phyloP scores from a whole-genome alignment of 2,329 filamentous ascomycete genomes.

The Calonectria crousiana region DNA sequence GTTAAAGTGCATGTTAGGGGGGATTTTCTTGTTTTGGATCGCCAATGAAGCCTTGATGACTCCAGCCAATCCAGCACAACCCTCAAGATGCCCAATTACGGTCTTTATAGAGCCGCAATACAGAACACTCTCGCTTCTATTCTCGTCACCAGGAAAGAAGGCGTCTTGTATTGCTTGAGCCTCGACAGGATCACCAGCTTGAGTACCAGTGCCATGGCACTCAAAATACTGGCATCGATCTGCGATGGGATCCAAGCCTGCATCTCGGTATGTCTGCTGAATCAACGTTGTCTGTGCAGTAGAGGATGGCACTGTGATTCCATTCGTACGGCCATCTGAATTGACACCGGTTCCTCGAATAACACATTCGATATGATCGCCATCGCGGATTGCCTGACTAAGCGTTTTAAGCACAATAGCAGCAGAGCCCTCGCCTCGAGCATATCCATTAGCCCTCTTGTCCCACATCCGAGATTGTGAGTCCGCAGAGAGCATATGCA shows the following conservation, averaged over 20 bases:
- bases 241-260: slow-evolving; percentile 50
- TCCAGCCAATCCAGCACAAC: slow-evolving; percentile 39
- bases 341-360: slow-evolving; percentile 39
- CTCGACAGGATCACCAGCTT: slow-evolving; percentile 63
- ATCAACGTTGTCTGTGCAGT: slow-evolving; percentile 55
- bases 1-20: slow-evolving; percentile 48
- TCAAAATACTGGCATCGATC: slow-evolving; percentile 57
- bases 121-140: background rate
- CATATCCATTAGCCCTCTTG: background rate
- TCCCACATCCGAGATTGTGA: background rate
- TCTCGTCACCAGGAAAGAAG: slow-evolving; percentile 42
- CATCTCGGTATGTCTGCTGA: slow-evolving; percentile 49
- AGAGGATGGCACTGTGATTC: slow-evolving; percentile 53
- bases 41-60: slow-evolving; percentile 34
- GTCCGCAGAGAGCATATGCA: background rate
- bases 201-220: slow-evolving; percentile 49
- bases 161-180: slow-evolving; percentile 58
- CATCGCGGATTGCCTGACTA: slow-evolving; percentile 51
- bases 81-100: slow-evolving; percentile 43
- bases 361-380: slow-evolving; percentile 39
- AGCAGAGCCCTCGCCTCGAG: background rate
- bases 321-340: slow-evolving; percentile 30
- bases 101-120: slow-evolving; percentile 45
- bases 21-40: slow-evolving; percentile 35
- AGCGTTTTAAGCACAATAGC: background rate